Evolutionary conservation across 139 green algal genomes (phyloP).

Genomic region (Picochlorum sp.): DNA sequence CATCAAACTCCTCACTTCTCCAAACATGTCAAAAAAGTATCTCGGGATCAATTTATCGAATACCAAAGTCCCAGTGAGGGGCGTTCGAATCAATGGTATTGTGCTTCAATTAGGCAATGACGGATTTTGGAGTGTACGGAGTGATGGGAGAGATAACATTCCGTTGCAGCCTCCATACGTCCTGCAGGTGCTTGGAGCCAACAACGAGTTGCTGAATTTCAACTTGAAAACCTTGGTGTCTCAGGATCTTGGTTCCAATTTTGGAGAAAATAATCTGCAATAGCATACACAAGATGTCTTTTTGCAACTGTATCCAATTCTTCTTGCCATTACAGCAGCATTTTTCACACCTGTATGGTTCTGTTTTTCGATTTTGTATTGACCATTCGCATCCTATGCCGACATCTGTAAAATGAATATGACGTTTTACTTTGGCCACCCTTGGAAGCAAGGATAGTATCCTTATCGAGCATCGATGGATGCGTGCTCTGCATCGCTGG

Average conservation of each 20-base stretch:
- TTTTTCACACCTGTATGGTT: too few relatives aligned
- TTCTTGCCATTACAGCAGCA: too few relatives aligned
- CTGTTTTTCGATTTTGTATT: too few relatives aligned
- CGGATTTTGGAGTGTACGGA: neutral
- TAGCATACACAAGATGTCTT: too few relatives aligned
- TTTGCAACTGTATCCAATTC: too few relatives aligned
- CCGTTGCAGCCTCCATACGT: slow-evolving; percentile 2
- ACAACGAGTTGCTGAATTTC: neutral
- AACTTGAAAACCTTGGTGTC: slow-evolving; percentile 1
- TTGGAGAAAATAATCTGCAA: neutral
- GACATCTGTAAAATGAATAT: too few relatives aligned
- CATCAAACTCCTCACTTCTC: slow-evolving; percentile 11
- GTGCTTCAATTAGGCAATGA: neutral
- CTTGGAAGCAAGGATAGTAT: too few relatives aligned
- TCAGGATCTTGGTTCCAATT: slow-evolving; percentile 12
- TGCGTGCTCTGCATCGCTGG: too few relatives aligned
- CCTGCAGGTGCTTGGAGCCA: slow-evolving; percentile 1
- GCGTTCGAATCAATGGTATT: slow-evolving; percentile 7
- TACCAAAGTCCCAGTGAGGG: slow-evolving; percentile 1
- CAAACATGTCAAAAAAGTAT: slow-evolving; percentile 2
- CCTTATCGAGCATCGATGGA: too few relatives aligned
- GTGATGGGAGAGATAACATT: neutral
- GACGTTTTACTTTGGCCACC: too few relatives aligned
- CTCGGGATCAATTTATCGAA: slow-evolving; percentile 15
- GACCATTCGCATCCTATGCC: too few relatives aligned